These are phyloP conservation scores for Sphagnum fallax DNA, from an alignment of 228 moss, liverwort and hornwort genomes.

Conservation along the genomic window DNA sequence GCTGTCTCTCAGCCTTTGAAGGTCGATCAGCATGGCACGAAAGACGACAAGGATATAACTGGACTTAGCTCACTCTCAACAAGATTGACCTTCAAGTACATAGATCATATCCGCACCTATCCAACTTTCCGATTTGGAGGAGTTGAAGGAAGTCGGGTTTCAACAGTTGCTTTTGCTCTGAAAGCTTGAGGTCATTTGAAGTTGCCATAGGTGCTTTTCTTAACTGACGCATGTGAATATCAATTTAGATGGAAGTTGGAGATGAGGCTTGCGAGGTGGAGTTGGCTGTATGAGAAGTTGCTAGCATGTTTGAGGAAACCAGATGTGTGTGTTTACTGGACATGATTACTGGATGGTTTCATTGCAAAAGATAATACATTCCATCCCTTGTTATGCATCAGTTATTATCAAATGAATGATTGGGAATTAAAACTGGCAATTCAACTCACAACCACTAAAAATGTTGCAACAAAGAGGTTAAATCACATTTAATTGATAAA, in stretches of 20 bases:
- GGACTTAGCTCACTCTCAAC: constrained; percentile 15
- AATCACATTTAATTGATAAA: too few species aligned
- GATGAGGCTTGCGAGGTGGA: too few species aligned
- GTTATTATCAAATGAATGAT: too few species aligned
- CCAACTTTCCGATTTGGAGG: constrained; percentile 88
- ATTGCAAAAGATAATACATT: too few species aligned
- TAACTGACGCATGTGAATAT: not conserved
- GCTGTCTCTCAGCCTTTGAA: constrained; percentile 35
- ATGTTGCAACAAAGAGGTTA: too few species aligned
- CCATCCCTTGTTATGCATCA: too few species aligned
- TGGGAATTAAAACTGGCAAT: too few species aligned
- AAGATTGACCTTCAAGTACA: constrained; percentile 51
- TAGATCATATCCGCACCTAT: constrained; percentile 84
- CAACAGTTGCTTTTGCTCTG: constrained; percentile 67
- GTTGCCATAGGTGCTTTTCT: not conserved
- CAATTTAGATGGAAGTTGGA: not conserved
- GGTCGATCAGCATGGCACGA: constrained; percentile 29
- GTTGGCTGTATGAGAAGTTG: too few species aligned
- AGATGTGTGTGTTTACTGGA: too few species aligned
- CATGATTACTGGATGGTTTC: too few species aligned
- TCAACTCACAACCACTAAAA: too few species aligned
- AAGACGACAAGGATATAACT: constrained; percentile 42
- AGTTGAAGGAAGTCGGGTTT: constrained; percentile 78
- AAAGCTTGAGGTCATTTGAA: constrained; percentile 13
- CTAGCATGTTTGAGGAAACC: too few species aligned